phyloP scores from a whole-genome alignment of 768 basidiomycete genomes.

The Kwoniella heveanensis region DNA sequence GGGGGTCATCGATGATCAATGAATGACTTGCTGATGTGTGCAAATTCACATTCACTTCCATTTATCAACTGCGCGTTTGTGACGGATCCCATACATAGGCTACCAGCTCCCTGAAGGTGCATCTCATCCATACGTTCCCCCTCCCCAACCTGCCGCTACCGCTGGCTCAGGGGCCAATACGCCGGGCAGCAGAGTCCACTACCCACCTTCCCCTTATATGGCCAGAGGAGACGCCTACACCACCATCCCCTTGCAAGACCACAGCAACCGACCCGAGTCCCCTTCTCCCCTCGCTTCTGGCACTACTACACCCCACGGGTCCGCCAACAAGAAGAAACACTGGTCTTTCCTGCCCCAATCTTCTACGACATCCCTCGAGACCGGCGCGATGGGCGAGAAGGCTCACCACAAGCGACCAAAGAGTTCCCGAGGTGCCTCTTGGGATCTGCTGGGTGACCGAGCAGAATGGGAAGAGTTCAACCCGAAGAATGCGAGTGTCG shows the following conservation, averaged over 20 bases:
- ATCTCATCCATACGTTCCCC: constrained; percentile 23
- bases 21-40: neutral
- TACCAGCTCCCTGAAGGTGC: constrained; percentile 12
- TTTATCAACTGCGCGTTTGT: neutral
- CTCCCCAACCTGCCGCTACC: constrained; percentile 21
- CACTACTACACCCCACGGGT: constrained; percentile 29
- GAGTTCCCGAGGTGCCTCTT: constrained; percentile 26
- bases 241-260: constrained; percentile 34
- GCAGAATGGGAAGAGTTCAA: constrained; percentile 56
- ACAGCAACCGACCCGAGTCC: neutral
- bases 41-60: neutral
- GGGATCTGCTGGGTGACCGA: constrained; percentile 48
- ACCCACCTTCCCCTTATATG: constrained; percentile 42
- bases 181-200: constrained; percentile 36
- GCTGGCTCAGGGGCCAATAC: constrained; percentile 11
- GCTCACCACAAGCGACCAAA: constrained; percentile 31
- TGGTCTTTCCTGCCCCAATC: constrained; percentile 39
- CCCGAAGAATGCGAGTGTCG: constrained; percentile 45
- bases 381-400: constrained; percentile 6
- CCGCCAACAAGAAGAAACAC: constrained; percentile 29
- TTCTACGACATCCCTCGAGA: constrained; percentile 15
- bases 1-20: neutral
- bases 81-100: constrained; percentile 6
- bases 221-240: constrained; percentile 31
- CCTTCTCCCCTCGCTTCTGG: constrained; percentile 20